Percentiles rank a stretch among this genome's conserved stretches.
phyloP scores from a whole-genome alignment of 2,329 filamentous ascomycete species.

The Triangularia verruculosa region DNA sequence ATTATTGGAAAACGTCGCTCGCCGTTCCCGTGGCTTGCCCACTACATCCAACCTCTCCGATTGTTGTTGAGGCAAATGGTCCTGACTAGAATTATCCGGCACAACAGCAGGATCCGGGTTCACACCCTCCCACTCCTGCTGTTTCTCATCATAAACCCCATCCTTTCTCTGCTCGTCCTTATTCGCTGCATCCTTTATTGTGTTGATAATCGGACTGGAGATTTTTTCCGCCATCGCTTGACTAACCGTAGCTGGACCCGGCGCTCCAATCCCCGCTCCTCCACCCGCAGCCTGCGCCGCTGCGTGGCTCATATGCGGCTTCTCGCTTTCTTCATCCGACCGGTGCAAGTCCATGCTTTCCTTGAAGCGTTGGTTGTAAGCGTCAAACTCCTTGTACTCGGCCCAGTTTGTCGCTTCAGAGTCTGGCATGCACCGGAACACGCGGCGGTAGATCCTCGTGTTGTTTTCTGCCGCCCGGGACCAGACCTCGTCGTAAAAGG shows the following conservation, averaged over 20 bases:
- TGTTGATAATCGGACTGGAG: conserved; percentile 21
- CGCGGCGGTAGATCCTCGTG: conserved; percentile 86
- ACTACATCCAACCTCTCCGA: conserved; percentile 37
- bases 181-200: conserved; percentile 25
- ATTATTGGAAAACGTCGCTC: conserved; percentile 54
- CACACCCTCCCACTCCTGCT: conserved; percentile 17
- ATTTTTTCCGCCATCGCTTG: conserved; percentile 39
- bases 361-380: conserved; percentile 75
- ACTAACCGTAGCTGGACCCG: conserved; percentile 39
- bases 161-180: conserved; percentile 30
- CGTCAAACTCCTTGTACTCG: conserved; percentile 80
- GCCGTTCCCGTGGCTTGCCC: conserved; percentile 46
- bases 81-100: conserved; percentile 20
- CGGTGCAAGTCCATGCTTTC: conserved; percentile 60
- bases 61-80: conserved; percentile 28
- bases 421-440: conserved; percentile 97
- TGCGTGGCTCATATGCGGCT: conserved; percentile 33
- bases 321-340: conserved; percentile 49
- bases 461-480: conserved; percentile 86
- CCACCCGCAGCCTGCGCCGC: conserved; percentile 29
- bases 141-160: conserved; percentile 43
- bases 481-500: conserved; percentile 88
- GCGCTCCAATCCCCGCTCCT: conserved; percentile 43
- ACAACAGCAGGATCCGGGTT: conserved; percentile 29
- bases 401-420: conserved; percentile 91